Base-by-base conservation (phyloP, 2,329 filamentous ascomycete species). In the Arthrobotrys sinensis region DNA sequence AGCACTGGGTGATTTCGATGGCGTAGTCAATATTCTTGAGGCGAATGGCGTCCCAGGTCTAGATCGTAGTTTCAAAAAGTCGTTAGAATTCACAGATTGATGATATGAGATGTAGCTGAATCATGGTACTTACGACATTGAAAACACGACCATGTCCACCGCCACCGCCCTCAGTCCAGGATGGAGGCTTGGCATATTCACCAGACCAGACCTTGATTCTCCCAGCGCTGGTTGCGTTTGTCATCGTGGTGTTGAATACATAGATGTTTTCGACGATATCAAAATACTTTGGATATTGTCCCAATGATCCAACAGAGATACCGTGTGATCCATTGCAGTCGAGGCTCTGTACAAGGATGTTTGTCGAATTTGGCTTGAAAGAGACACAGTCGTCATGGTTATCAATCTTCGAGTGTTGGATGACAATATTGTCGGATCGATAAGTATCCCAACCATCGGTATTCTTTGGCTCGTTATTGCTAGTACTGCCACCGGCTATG, bases 161-260 rank as follows among this genome's bases (percentile, higher is more conserved):
- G n/a, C 90, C 90, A 4, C 90, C 91, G 80, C 90, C 88, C 0
- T 91, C 86, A 65, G 90, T 88, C 19, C 87, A 88, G 88, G 4
- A 91, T 84, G 0, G 87, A 86, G 1, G 88, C 86, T 5, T 86
- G 80, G 21, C 65, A 43, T 69, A 76, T 55, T 86, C 82, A 32
- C 89, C 89, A 0, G 91, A 90, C 91, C 91, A 93, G 67, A 92
- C 90, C 84, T 93, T 93, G 85, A 93, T 92, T 75, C 91, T 88
- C 0, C 91, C 91, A 32, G 89, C 90, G 80, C 91, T 70, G 3
- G 73, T 78, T 21, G 88, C 88, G 80, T 91, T 89, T 57, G 86
- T 85, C 87, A 90, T 88, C 36, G 86, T 87, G 43, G 87, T 85
- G 80, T 90, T 90, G 83, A 87, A 89, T 69, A 91, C 87, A 81